phyloP scores from a whole-genome alignment of 2,329 filamentous ascomycete genomes.

The Septoria petroselini region DNA sequence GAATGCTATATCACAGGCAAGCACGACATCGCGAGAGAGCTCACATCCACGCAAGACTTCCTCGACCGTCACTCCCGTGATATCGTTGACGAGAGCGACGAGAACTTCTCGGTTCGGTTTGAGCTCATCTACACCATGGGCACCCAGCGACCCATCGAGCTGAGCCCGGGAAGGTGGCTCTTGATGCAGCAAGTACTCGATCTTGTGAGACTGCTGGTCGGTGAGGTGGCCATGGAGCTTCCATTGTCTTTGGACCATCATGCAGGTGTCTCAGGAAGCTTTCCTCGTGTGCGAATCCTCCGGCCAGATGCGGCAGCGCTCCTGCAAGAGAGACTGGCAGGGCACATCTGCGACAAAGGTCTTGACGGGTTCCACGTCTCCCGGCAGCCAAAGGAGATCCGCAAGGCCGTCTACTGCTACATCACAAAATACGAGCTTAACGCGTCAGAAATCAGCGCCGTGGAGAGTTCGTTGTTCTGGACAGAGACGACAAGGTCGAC shows the following conservation, averaged over 20 bases:
- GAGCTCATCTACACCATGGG: slow-evolving; percentile 48
- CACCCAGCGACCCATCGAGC: slow-evolving; percentile 41
- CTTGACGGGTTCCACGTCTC: slow-evolving; percentile 23
- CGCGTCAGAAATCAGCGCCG: slow-evolving; percentile 7
- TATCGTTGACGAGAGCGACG: slow-evolving; percentile 61
- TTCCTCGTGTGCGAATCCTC: slow-evolving; percentile 58
- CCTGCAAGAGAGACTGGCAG: slow-evolving; percentile 38
- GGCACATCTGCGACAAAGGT: slow-evolving; percentile 36
- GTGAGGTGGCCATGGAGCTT: slow-evolving; percentile 5
- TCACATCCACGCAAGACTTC: slow-evolving; percentile 3
- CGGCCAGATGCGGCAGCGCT: slow-evolving; percentile 43
- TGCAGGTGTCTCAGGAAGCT: slow-evolving; percentile 34
- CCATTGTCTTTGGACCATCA: slow-evolving; percentile 24
- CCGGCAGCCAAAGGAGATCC: slow-evolving; percentile 16
- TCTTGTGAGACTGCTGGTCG: slow-evolving; percentile 26
- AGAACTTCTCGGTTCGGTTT: slow-evolving; percentile 43
- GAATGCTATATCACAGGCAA: slow-evolving; percentile 56
- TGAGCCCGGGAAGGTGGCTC: slow-evolving; percentile 43
- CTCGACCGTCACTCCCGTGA: slow-evolving; percentile 54
- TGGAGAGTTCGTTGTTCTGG: slow-evolving; percentile 24
- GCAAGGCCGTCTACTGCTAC: slow-evolving; percentile 23
- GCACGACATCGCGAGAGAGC: slow-evolving; percentile 41
- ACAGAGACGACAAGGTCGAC: slow-evolving; percentile 28
- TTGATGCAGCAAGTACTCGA: slow-evolving; percentile 39
- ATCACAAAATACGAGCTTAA: slow-evolving; percentile 24